Base-by-base conservation (phyloP, 495 filamentous ascomycete genomes). In the Penicillium argentinense region DNA sequence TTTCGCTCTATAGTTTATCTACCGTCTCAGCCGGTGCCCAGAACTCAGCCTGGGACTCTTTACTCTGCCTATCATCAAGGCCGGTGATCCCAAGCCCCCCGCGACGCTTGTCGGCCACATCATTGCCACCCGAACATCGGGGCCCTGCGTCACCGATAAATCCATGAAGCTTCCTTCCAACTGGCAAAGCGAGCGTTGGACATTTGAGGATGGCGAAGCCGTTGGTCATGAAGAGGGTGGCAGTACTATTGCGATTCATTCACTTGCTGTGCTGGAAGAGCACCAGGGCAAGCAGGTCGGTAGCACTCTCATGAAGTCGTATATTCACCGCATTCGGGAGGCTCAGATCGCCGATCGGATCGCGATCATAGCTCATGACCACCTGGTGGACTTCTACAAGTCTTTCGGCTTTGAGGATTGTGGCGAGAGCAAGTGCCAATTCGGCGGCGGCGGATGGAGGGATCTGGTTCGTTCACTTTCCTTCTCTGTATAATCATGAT, bases 1-100 rank as follows among this genome's bases (percentile, higher is more conserved):
- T 16, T 32, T 23, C 40, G 27, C 36, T 44, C 14, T 28, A 6
- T 39, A 96, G 92, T 85, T 96, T 54, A 68, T 77, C 19, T 96
- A 96, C 61, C 88, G 91, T 41, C 82, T 97, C 12, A 79, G 75
- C 12, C 74, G 72, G 53, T 92, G 87, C 59, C 81, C 85, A n/a
- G 86, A 91, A 54, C 78, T 96, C 28, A 84, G 78, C 58, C 66
- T 93, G 29, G 92, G 92, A 23, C 70, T 97, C 46, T 96, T 86
- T 79, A 85, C 74, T 32, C 73, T 82, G 22, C 69, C 64, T 25
- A 58, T 76, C 42, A 54, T 73, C 21, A 67, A 72, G 28, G 63
- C 69, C 26, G 51, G 54, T 60, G 54, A 69, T 70, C 57, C 67
- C 69, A 77, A 68, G 30, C 74, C 47, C 48, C 72, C 50, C 40